Evolutionary conservation across 371 early-diverging fungal species (phyloP).

Genomic region (Apophysomyces variabilis): DNA sequence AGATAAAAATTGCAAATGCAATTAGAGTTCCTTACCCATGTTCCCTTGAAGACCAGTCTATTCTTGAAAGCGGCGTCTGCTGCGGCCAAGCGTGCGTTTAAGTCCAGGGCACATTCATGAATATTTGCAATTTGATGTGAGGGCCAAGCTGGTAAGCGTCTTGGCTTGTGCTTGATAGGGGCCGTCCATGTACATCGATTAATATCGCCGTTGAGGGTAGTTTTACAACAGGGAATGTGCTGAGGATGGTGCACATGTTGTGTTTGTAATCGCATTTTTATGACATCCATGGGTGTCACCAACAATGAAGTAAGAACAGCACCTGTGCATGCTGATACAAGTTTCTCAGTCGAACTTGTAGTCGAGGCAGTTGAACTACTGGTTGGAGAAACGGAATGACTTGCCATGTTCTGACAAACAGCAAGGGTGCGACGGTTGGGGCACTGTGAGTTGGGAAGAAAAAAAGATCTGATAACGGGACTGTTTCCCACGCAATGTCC

Average conservation of each 20-base stretch:
- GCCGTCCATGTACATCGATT: constrained; percentile 7
- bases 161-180: constrained; percentile 20
- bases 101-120: constrained; percentile 32
- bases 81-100: constrained; percentile 2
- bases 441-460: background rate
- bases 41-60: constrained; percentile 25
- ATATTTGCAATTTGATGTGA: constrained; percentile 25
- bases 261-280: constrained; percentile 90
- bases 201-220: constrained; percentile 13
- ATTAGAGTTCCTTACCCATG: constrained; percentile 30
- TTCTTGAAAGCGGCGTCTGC: constrained; percentile 12
- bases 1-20: background rate
- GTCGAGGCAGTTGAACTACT: background rate
- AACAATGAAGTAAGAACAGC: constrained; percentile 22
- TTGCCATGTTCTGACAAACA: background rate
- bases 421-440: background rate
- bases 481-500: background rate
- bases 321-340: constrained; percentile 16
- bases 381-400: background rate
- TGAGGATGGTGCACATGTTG: constrained; percentile 36
- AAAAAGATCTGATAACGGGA: background rate
- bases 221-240: background rate
- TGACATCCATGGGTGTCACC: constrained; percentile 94
- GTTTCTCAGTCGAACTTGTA: constrained; percentile 16
- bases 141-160: constrained; percentile 13